Percentiles rank a stretch among this genome's conserved stretches.
Conservation (phyloP, 768 basidiomycete species). For the Suillus bovinus region DNA sequence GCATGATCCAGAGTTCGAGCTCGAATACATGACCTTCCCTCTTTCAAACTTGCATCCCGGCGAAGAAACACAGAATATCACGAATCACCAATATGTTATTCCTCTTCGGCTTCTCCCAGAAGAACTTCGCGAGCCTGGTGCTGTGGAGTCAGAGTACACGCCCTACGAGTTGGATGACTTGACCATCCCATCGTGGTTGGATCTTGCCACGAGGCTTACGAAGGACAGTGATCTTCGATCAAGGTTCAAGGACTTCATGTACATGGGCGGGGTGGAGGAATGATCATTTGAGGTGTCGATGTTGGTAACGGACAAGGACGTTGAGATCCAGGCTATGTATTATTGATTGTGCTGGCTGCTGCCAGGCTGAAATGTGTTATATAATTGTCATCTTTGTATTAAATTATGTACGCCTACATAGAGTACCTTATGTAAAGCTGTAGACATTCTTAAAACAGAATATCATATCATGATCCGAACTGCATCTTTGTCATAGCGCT, state of each 20-base stretch:
- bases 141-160: slow-evolving; percentile 50
- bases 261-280: slow-evolving; percentile 45
- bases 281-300: neutral
- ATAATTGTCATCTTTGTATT: neutral
- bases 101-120: slow-evolving; percentile 56
- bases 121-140: slow-evolving; percentile 41
- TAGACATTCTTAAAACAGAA: neutral
- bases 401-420: neutral
- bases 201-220: slow-evolving; percentile 61
- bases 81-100: slow-evolving; percentile 46
- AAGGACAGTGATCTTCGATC: slow-evolving; percentile 56
- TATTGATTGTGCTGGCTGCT: neutral
- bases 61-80: slow-evolving; percentile 18
- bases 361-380: neutral
- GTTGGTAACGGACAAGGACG: neutral
- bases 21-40: slow-evolving; percentile 77
- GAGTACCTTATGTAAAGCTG: neutral
- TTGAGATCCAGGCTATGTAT: neutral
- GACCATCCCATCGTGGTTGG: slow-evolving; percentile 74
- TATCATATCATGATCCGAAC: neutral
- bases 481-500: neutral
- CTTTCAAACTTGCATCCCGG: slow-evolving; percentile 41
- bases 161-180: slow-evolving; percentile 77
- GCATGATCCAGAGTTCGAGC: slow-evolving; percentile 58
- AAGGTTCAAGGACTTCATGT: slow-evolving; percentile 75